Base-by-base conservation (phyloP, 148 eudicot species). In the Cornus controversa region DNA sequence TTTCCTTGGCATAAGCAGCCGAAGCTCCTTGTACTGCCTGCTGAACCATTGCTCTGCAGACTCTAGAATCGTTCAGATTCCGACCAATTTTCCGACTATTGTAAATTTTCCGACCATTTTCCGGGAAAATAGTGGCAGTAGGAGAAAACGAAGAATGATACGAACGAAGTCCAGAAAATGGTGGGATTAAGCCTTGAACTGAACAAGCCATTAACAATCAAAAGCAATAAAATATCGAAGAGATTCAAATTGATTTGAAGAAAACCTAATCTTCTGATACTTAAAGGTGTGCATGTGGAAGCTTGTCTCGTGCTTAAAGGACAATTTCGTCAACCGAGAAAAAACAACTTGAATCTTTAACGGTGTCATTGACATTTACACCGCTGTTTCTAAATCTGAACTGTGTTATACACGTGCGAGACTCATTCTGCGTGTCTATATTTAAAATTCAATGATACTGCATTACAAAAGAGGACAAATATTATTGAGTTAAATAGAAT, bases 1-100 rank as follows among this genome's bases (percentile, higher is more conserved):
- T 95, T 64, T 95, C 94, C 78, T 86, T 89, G 14, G 96, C 97
- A 65, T 89, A 94, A 72, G 89, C 72, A 40, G 97, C 93, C 7
- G 95, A 90, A 83, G 97, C 87, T 34, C 93, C 94, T 70, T 82
- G 89, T 3, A 84, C 86, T 2, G 92, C 58, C 75, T 84, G 83
- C 84, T 89, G 88, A 70, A 82, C 94, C 91, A 87, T 87, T 58
- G 91, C 93, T 64, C 82, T 74, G 72, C 88, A 80, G 14, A 75
- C 9, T 26, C 71, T 15, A 22, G 28, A 75, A 10, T 50, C 75
- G 66, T 78, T 76, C 22, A 71, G 8, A n/a, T 63, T 84, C 80
- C 81, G 76, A 27, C 45, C 50, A 45, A 65, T 66, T 69, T 53
- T 77, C 47, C 74, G 54, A 2, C 24, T 27, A n/a, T 24, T 62